A percentile compares a stretch with the other conserved stretches of the same genome.
Evolutionary conservation across 2,329 filamentous ascomycete species (phyloP).

Genomic region (Ceratocystis colombiana): DNA sequence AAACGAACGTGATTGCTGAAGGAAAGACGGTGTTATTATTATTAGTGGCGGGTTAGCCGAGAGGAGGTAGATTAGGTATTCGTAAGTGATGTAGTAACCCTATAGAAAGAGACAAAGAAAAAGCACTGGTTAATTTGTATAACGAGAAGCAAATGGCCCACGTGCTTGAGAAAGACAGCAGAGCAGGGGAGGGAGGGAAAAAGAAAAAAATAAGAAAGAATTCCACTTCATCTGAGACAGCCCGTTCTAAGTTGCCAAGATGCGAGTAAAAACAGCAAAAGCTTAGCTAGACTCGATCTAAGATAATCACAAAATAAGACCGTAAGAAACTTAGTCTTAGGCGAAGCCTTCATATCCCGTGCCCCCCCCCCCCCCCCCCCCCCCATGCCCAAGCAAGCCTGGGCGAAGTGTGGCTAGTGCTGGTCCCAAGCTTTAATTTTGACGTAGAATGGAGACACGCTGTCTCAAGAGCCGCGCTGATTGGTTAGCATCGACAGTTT

Average conservation of each 20-base stretch:
- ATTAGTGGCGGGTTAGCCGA: no score
- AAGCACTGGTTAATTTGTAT: no score
- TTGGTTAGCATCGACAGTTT: neutral
- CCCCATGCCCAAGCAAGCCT: neutral
- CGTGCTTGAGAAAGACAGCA: neutral
- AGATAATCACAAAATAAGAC: neutral
- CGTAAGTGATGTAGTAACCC: neutral
- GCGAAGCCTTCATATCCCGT: no score
- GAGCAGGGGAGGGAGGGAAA: no score
- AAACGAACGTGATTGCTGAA: no score
- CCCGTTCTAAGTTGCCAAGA: neutral
- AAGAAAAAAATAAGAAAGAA: neutral
- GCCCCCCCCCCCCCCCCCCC: no score
- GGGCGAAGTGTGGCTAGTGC: neutral
- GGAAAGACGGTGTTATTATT: no score
- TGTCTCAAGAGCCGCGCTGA: neutral
- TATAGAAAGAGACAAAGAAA: neutral
- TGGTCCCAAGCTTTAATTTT: neutral
- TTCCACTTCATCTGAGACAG: neutral
- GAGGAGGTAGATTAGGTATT: no score
- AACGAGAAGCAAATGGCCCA: neutral
- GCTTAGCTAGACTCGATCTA: constrained; percentile 6
- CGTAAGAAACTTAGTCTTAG: no score
- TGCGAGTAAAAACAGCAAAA: neutral
- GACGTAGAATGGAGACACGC: constrained; percentile 8